Conservation (phyloP, 306 rosid species). For the Lagenaria siceraria region DNA sequence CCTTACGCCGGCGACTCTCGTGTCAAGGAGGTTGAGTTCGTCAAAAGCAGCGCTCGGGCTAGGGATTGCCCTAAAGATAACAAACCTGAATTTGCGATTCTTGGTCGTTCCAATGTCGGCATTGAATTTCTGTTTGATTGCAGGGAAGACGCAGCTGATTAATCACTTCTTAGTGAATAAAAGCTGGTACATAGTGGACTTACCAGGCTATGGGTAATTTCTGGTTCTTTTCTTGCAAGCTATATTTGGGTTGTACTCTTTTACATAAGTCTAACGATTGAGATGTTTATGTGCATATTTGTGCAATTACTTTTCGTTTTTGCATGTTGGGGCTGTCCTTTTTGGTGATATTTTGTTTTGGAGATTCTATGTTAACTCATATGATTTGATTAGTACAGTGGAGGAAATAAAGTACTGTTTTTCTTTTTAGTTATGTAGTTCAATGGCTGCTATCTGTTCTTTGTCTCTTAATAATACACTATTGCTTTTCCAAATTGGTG, state of each 20-base stretch:
- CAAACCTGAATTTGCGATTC: constrained; percentile 72
- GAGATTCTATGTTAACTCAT: not conserved
- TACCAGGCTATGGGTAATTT: constrained; percentile 90
- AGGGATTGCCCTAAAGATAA: constrained; percentile 66
- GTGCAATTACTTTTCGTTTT: not conserved
- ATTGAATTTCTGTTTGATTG: constrained; percentile 1
- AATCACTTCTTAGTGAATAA: constrained; percentile 91
- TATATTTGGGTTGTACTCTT: not conserved
- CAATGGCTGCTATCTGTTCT: not conserved
- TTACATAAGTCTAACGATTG: no score
- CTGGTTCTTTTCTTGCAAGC: not conserved
- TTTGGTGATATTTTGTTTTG: not conserved
- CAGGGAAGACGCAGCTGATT: constrained; percentile 91
- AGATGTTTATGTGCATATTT: not conserved
- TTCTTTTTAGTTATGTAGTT: not conserved
- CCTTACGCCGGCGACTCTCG: constrained; percentile 80
- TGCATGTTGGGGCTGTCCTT: not conserved
- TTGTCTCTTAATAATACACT: not conserved
- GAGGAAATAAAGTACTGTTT: not conserved
- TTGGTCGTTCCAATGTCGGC: constrained; percentile 92
- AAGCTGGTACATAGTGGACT: constrained; percentile 86
- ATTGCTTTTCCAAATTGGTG: not conserved
- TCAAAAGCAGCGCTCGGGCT: constrained; percentile 68
- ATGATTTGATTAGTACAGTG: not conserved
- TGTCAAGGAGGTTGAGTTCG: constrained; percentile 63